Conservation (phyloP, 768 basidiomycete species). For the Termitomyces sp. region DNA sequence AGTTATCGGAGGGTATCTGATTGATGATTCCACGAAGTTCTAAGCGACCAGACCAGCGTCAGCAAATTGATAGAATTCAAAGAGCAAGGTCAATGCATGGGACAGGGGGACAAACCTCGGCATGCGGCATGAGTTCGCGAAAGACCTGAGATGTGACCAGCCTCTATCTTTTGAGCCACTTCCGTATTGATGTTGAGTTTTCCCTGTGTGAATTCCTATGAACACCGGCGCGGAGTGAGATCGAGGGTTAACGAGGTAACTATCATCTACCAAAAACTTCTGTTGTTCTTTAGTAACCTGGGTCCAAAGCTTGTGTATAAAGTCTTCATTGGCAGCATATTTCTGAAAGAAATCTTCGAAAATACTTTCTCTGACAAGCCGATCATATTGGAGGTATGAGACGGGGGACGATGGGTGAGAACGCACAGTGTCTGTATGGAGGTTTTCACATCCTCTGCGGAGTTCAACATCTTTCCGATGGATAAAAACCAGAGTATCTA, state of each 20-base stretch:
- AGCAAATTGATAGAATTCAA: not conserved
- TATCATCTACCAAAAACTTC: conserved; percentile 15
- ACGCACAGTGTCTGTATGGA: conserved; percentile 14
- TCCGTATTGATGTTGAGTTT: conserved; percentile 8
- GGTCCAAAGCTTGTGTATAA: conserved; percentile 17
- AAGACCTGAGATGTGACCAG: conserved; percentile 14
- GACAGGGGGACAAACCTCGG: conserved; percentile 7
- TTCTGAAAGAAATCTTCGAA: conserved; percentile 16
- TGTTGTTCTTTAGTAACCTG: conserved; percentile 19
- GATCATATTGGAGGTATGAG: not conserved
- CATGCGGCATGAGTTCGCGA: conserved; percentile 16
- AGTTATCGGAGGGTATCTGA: conserved; percentile 10
- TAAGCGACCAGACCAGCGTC: not conserved
- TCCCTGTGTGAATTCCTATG: conserved; percentile 7
- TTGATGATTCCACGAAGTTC: conserved; percentile 14
- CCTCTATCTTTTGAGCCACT: conserved; percentile 10
- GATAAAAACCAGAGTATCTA: not conserved
- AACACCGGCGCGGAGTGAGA: not conserved
- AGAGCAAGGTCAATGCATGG: not conserved
- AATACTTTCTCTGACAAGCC: conserved; percentile 14
- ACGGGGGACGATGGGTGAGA: not conserved
- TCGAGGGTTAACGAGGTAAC: not conserved
- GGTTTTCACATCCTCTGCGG: conserved; percentile 12
- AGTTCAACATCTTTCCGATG: conserved; percentile 7
- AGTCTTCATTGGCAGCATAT: conserved; percentile 21